Conservation (phyloP, 345 rosid species). For the Atalantia buxifolia region DNA sequence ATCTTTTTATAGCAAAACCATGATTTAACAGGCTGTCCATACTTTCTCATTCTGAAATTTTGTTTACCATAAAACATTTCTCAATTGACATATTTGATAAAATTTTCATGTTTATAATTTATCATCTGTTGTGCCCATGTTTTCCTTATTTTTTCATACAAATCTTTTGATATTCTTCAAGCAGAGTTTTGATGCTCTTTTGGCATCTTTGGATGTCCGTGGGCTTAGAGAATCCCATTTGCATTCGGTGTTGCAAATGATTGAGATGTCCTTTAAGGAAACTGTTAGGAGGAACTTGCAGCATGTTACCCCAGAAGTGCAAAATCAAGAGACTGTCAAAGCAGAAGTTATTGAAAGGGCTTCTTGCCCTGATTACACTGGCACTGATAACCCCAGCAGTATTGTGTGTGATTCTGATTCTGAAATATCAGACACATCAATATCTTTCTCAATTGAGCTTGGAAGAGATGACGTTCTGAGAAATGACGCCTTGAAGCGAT, state of each 20-base stretch:
- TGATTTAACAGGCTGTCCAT: not conserved
- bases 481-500: constrained; percentile 50
- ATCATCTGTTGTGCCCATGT: not conserved
- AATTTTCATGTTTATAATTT: not conserved
- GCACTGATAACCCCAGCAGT: constrained; percentile 37
- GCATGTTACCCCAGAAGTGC: constrained; percentile 1
- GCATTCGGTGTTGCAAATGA: constrained; percentile 61
- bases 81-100: not conserved
- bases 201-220: constrained; percentile 71
- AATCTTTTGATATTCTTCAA: not conserved
- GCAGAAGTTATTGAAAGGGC: constrained; percentile 25
- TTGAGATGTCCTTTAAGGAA: constrained; percentile 69
- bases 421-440: constrained; percentile 50
- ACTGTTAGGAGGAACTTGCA: constrained; percentile 38
- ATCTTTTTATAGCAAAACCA: not conserved
- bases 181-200: constrained; percentile 68
- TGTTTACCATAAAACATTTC: not conserved
- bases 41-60: not conserved
- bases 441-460: constrained; percentile 56
- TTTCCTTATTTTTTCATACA: not conserved
- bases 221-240: constrained; percentile 82
- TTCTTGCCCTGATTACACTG: constrained; percentile 16
- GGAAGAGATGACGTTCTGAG: constrained; percentile 47
- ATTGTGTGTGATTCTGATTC: constrained; percentile 33
- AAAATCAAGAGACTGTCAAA: constrained; percentile 20